Evolutionary conservation across 768 basidiomycete genomes (phyloP), one percentile per base, ranked within the genome.

Genomic region (Leccinum subtestaceum): DNA sequence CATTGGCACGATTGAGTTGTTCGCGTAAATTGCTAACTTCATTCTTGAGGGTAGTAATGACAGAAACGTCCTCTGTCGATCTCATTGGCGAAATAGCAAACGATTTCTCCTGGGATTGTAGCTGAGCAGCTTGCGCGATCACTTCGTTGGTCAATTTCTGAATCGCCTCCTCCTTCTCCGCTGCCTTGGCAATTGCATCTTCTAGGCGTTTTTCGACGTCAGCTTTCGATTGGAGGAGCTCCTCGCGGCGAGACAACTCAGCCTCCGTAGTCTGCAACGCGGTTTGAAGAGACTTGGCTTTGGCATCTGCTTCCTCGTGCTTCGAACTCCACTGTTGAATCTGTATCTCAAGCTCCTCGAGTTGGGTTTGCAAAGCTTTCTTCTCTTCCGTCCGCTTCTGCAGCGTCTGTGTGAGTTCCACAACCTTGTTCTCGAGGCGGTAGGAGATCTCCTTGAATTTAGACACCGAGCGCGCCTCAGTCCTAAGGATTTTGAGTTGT

Each of bases 371-470:
- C 47, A 98, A 77, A 55, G 87, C 88, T 75, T 92, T 95, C 78
- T 91, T 94, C 77, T 99, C 96, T 59, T 85, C 84, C 2, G 88
- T 95, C 50, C 96, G 87, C 68, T 82, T 88, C 74, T 98, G 97
- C 12, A 99, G 82, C 15, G 78, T 86, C 72, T 99, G 97, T 0
- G 97, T 98, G 61, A 99, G 88, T 71, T 98, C 96, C 59, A 99
- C 93, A 47, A 99, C 97, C 77, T 98, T 99, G 81, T 98, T 99
- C 78, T 99, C 97, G 57, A 99, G 81, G 65, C 85, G 87, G 70
- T 98, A 98, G 0, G 96, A 98, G 64, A 96, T 97, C 76, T 97
- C 95, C 77, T 97, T 98, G 85, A 96, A 98, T 71, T 95, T 97
- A 65, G 92, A 91, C 29, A 95, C 95, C 2, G 97, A 98, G 53